Base-by-base conservation (phyloP, 805 yeast species). In the Spathaspora sp. region DNA sequence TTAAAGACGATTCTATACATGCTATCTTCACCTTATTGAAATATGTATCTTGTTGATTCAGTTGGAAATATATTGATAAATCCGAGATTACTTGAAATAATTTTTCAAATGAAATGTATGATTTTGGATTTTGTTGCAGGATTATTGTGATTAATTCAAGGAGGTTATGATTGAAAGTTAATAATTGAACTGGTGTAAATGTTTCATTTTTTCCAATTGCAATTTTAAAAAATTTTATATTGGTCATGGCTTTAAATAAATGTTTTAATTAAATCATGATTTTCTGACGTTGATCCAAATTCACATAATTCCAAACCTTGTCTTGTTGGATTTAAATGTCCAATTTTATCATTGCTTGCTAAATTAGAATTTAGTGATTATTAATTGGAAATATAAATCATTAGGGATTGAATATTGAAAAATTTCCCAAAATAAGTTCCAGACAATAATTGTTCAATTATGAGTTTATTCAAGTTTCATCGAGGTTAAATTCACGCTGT, bases 1-100 rank as follows among this genome's bases (percentile, higher is more conserved):
- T 81, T 26, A 87, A 70, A 0, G 96, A 81, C 44, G 85, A 76
- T 57, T 87, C 89, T 19, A 89, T 81, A 58, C 89, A 85, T 42
- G 80, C 73, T 14, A 75, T 67, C 50, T 73, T 63, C 5, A 80
- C 54, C 48, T 62, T 61, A 16, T 67, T 63, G 39, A 75, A 66
- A 47, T 61, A 63, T 4, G 3, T 23, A 40, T 60, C 57, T n/a
- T n/a, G n/a, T n/a, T n/a, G n/a, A 2, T 53, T 52, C 6, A 23
- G 26, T 14, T 35, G 20, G 17, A 80, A 62, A 11, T 75, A 85
- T 1, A 66, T 55, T 2, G 71, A 61, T 32, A 85, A 60, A 43
- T 74, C 73, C 40, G 64, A 63, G 20, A 78, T 52, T 0, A 85
- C 65, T 8, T 64, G 60, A 52, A 69, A 68, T 5, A 85, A 64